Base-by-base conservation (phyloP, 1,284 basidiomycete species). In the Violaceomyces palustris region DNA sequence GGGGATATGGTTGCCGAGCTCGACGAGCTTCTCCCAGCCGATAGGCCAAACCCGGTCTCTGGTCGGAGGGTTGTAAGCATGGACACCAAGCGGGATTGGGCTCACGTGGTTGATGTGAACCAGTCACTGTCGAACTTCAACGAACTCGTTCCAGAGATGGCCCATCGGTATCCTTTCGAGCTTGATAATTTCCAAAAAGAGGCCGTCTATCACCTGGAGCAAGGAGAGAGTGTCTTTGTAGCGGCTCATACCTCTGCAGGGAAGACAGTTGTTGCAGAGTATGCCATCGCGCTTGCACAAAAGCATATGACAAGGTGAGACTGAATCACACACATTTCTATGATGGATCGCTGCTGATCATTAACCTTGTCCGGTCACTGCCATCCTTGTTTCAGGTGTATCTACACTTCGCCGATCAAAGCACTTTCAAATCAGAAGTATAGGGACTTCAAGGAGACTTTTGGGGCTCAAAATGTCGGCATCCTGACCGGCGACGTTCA, bases 191-290 rank as follows among this genome's bases (percentile, higher is more conserved):
- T 90, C 76, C 94, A 99, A 74, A 98, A 97, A 75, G 90, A 98
- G 75, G 94, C 94, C 0, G 88, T 98, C 6, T 97, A 96, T 75
- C 91, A 93, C 72, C 81, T 99, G 11, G 94, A 99, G 74, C 86
- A 89, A 79, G 93, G 92, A 14, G 89, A 99, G 67, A 92, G 88
- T 12, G 93, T 99, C 15, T 99, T 99, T 74, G 92, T 98, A 14
- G 94, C 94, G 5, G 94, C 94, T 3, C 94, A 99, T 75, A 99
- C 94, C 2, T 93, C 89, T 24, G 94, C 94, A n/a, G 94, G 94
- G 40, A 98, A 99, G 76, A 98, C 94, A 0, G 94, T 98, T 5
- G 94, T 99, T 1, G 93, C 94, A 1, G 94, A 99, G 73, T 99
- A 98, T 74, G 94, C 94, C 4, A 97, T 98, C 58, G 88, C 92